Evolutionary conservation across 1,139 yeast genomes (phyloP).

Genomic region (Kodamaea sp.): DNA sequence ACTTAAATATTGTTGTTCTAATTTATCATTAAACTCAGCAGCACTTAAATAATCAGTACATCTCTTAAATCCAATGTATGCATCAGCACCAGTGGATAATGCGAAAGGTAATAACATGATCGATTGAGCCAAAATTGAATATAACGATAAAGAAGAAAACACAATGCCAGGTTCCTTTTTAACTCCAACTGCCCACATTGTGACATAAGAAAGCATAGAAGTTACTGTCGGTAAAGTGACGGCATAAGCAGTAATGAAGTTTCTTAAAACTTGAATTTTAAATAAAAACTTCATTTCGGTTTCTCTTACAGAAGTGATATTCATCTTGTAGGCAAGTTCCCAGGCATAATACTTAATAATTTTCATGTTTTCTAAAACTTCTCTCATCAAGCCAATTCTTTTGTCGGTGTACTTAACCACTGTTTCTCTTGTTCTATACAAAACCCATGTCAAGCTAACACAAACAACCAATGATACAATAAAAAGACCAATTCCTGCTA

Average conservation of each 20-base stretch:
- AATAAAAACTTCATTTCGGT: conserved; percentile 41
- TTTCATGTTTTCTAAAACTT: conserved; percentile 39
- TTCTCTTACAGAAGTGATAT: conserved; percentile 33
- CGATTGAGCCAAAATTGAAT: conserved; percentile 49
- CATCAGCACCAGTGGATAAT: conserved; percentile 52
- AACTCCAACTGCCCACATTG: conserved; percentile 39
- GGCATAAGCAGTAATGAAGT: conserved; percentile 46
- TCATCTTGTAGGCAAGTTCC: conserved; percentile 43
- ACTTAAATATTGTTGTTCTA: conserved; percentile 16
- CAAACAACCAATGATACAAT: conserved; percentile 37
- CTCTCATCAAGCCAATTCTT: conserved; percentile 44
- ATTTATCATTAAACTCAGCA: conserved; percentile 30
- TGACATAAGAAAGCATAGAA: conserved; percentile 29
- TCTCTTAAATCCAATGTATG: conserved; percentile 48
- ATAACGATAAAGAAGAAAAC: conserved; percentile 50
- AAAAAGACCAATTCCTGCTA: conserved; percentile 44
- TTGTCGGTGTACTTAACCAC: conserved; percentile 41
- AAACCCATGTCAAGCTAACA: conserved; percentile 33
- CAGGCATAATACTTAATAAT: conserved; percentile 47
- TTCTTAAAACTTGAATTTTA: conserved; percentile 42
- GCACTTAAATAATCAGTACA: conserved; percentile 43
- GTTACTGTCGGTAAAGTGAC: conserved; percentile 27
- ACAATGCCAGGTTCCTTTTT: conserved; percentile 41
- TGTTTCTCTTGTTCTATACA: conserved; percentile 36
- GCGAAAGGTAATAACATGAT: conserved; percentile 55